A percentile compares a stretch with the other conserved stretches of the same genome.
These are phyloP conservation scores for Apiospora sp. DNA, from an alignment of 2,329 filamentous ascomycete species.

Conservation along the genomic window DNA sequence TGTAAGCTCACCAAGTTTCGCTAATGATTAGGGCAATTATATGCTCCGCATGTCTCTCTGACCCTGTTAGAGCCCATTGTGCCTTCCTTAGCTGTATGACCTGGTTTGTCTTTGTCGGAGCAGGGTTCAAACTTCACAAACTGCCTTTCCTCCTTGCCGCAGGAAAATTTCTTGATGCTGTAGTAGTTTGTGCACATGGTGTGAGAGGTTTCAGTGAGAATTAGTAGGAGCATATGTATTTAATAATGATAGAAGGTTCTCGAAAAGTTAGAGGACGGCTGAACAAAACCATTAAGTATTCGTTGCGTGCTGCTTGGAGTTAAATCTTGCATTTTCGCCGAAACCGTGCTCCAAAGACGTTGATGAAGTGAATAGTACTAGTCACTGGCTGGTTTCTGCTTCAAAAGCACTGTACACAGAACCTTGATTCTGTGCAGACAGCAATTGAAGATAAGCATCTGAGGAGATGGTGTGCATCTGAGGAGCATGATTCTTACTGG, in stretches of 20 bases:
- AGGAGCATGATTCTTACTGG: too few species aligned
- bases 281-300: background rate
- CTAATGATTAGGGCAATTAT: slow-evolving; percentile 9
- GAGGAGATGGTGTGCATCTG: too few species aligned
- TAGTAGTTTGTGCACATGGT: slow-evolving; percentile 5
- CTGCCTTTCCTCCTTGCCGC: background rate
- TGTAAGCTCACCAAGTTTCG: background rate
- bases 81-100: background rate
- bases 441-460: too few species aligned
- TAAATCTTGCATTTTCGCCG: too few species aligned
- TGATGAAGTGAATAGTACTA: too few species aligned
- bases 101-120: background rate
- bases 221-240: background rate
- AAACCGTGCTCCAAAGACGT: too few species aligned
- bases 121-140: slow-evolving; percentile 5
- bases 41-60: background rate
- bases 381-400: too few species aligned
- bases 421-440: too few species aligned
- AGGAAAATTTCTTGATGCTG: slow-evolving; percentile 2
- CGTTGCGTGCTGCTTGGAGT: background rate
- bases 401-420: too few species aligned
- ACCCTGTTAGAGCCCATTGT: background rate
- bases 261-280: background rate
- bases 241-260: background rate
- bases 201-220: background rate